Conservation (phyloP, 2,329 filamentous ascomycete genomes). For the Monilinia aucupariae region DNA sequence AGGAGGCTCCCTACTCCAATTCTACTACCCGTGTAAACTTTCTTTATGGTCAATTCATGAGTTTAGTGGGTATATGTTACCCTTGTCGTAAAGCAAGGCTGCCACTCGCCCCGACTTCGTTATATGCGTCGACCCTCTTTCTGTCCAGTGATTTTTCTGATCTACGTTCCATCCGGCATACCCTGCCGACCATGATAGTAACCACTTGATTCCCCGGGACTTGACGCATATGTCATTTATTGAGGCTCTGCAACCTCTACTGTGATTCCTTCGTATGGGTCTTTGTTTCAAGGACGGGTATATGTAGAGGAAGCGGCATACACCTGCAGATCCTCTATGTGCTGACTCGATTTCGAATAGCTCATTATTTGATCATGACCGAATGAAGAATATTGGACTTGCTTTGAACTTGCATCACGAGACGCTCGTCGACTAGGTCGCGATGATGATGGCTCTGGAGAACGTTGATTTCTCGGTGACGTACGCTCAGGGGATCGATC, state of each 20-base stretch:
- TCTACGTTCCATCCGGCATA: not conserved
- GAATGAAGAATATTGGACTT: not conserved
- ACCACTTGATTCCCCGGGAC: not conserved
- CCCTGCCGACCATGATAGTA: not conserved
- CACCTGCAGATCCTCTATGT: not conserved
- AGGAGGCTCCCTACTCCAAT: too few relatives aligned
- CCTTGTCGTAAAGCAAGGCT: too few relatives aligned
- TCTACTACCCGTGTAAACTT: too few relatives aligned
- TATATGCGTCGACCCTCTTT: too few relatives aligned
- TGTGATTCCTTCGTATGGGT: not conserved
- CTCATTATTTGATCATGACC: not conserved
- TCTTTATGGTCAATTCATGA: too few relatives aligned
- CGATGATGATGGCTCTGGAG: not conserved
- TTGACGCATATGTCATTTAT: not conserved
- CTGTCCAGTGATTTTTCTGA: not conserved
- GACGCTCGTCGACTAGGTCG: not conserved
- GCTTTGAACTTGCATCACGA: not conserved
- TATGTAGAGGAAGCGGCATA: not conserved
- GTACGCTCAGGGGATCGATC: too few relatives aligned
- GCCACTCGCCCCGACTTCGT: too few relatives aligned
- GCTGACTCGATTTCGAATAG: not conserved
- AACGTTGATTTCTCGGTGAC: too few relatives aligned
- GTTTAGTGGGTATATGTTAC: too few relatives aligned
- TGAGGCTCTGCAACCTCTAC: not conserved
- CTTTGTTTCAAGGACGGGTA: not conserved